A percentile compares a stretch with the other conserved stretches of the same genome.
Evolutionary conservation across 164 flowering plant genomes (phyloP).

Genomic region (Aristolochia californica): DNA sequence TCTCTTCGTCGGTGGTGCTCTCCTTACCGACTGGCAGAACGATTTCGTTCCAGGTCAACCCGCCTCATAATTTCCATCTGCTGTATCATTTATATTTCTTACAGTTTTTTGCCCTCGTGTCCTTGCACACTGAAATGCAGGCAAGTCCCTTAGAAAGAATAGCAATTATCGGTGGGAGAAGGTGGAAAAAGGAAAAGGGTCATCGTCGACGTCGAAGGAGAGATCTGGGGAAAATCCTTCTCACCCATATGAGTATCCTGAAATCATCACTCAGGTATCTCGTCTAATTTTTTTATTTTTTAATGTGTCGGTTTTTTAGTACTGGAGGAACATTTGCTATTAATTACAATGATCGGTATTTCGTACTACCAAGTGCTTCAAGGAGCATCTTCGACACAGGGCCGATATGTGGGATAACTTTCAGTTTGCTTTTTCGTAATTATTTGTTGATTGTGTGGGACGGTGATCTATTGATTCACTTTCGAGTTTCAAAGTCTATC

Average conservation of each 20-base stretch:
- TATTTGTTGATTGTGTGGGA: too few relatives aligned
- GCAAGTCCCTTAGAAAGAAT: conserved; percentile 13
- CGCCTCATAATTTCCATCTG: not conserved
- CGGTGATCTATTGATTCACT: too few relatives aligned
- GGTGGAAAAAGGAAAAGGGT: conserved; percentile 7
- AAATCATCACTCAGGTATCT: conserved; percentile 24
- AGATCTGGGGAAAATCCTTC: conserved; percentile 8
- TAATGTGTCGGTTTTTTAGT: not conserved
- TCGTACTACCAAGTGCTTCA: not conserved
- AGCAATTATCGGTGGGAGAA: conserved; percentile 14
- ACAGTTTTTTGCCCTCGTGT: not conserved
- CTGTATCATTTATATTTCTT: not conserved
- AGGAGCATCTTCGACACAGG: too few relatives aligned
- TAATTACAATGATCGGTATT: not conserved
- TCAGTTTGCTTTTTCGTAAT: too few relatives aligned
- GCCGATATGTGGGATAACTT: too few relatives aligned
- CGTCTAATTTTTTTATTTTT: too few relatives aligned
- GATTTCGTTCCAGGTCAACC: conserved; percentile 12
- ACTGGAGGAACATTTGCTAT: not conserved
- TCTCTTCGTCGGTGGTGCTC: conserved; percentile 52
- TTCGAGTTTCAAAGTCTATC: too few relatives aligned
- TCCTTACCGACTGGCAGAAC: conserved; percentile 38
- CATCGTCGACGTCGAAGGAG: conserved; percentile 15
- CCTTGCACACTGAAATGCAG: conserved; percentile 18
- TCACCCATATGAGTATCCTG: conserved; percentile 26